phyloP scores from a whole-genome alignment of 495 filamentous ascomycete species.

The Penicillium subrubescens region DNA sequence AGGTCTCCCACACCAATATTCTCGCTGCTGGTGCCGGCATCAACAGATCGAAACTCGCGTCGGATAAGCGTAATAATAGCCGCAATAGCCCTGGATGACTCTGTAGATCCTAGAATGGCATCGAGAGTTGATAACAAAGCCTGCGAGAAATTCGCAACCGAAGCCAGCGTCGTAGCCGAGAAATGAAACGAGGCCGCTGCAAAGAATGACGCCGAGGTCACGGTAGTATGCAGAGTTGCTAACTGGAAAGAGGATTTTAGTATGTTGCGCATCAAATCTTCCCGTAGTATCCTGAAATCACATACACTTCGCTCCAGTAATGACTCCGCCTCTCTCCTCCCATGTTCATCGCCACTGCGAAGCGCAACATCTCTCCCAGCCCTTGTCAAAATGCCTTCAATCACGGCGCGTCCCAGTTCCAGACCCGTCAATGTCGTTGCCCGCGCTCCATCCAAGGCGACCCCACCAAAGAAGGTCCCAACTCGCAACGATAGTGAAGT shows the following conservation, averaged over 20 bases:
- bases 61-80: constrained; percentile 75
- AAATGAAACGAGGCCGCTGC: constrained; percentile 73
- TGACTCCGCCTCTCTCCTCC: constrained; percentile 61
- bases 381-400: constrained; percentile 66
- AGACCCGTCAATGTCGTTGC: constrained; percentile 69
- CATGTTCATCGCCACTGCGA: constrained; percentile 56
- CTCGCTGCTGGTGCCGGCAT: constrained; percentile 58
- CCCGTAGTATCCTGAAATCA: not conserved
- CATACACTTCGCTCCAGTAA: constrained; percentile 61
- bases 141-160: constrained; percentile 64
- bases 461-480: constrained; percentile 65
- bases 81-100: constrained; percentile 77
- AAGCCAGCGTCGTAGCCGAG: constrained; percentile 62
- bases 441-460: constrained; percentile 65
- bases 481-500: constrained; percentile 71
- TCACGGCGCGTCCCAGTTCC: constrained; percentile 65
- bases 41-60: constrained; percentile 69
- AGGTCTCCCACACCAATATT: constrained; percentile 67
- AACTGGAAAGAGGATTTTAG: constrained; percentile 38
- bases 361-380: constrained; percentile 68
- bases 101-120: constrained; percentile 74
- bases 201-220: constrained; percentile 65
- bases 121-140: constrained; percentile 68
- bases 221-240: constrained; percentile 61
- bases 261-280: not conserved